These are phyloP conservation scores for Beauveria asiatica DNA, from an alignment of 2,329 filamentous ascomycete genomes.

Conservation along the genomic window DNA sequence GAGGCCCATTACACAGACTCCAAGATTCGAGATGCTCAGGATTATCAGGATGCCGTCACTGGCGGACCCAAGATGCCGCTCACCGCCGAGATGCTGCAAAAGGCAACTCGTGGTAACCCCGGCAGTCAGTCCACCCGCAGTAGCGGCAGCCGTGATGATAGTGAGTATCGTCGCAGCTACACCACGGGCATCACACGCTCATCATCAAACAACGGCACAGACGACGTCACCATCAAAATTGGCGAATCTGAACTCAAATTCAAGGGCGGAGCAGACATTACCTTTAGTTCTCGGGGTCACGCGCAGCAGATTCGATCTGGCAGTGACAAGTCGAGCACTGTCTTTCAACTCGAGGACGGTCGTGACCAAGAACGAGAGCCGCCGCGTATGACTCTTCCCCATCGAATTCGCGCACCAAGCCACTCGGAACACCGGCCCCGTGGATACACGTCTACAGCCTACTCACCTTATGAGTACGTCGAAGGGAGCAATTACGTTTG, in stretches of 20 bases:
- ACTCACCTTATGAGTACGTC: slow-evolving; percentile 12
- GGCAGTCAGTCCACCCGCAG: slow-evolving; percentile 51
- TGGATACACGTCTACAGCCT: slow-evolving; percentile 22
- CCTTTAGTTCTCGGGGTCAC: slow-evolving; percentile 32
- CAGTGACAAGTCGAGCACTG: slow-evolving; percentile 44
- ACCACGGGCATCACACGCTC: slow-evolving; percentile 53
- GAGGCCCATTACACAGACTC: slow-evolving; percentile 27
- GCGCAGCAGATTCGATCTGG: slow-evolving; percentile 28
- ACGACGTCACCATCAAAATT: slow-evolving; percentile 55
- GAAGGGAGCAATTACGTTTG: slow-evolving; percentile 11
- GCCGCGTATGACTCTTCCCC: slow-evolving; percentile 25
- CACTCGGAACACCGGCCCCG: slow-evolving; percentile 38
- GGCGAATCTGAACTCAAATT: slow-evolving; percentile 46
- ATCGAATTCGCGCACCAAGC: slow-evolving; percentile 39
- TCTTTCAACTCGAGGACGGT: slow-evolving; percentile 41
- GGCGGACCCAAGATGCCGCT: slow-evolving; percentile 40
- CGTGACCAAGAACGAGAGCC: slow-evolving; percentile 34
- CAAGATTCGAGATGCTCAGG: slow-evolving; percentile 28
- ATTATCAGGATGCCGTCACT: slow-evolving; percentile 32
- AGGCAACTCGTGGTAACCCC: slow-evolving; percentile 36
- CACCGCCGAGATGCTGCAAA: slow-evolving; percentile 48
- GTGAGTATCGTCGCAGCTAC: slow-evolving; percentile 52
- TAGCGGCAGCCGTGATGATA: slow-evolving; percentile 54
- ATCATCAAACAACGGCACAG: slow-evolving; percentile 37
- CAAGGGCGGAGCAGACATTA: slow-evolving; percentile 54